Evolutionary conservation across 257 asterid genomes (phyloP), one percentile per base, ranked within the genome.

Genomic region (Capsicum chinense): DNA sequence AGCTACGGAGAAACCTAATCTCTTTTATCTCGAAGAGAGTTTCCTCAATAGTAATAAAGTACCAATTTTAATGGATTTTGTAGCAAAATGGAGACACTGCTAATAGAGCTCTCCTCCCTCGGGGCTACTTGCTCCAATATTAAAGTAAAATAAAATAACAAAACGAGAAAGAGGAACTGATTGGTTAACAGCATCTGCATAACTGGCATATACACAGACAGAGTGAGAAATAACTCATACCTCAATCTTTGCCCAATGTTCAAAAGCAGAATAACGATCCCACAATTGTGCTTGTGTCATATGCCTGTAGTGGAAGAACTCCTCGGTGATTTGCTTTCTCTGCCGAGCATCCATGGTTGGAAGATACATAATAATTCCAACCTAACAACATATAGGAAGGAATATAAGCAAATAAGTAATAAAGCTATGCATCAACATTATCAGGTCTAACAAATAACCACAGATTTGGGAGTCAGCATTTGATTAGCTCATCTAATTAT

Each of bases 221-320:
- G 62, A 11, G 62, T 26, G 48, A 76, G 11, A 73, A 52, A 76
- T 52, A 76, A 52, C 15, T 7, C 54, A 84, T 89, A 94, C 99
- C 99, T 97, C 98, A 84, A 97, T 93, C 89, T 97, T 97, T 80
- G 99, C 98, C 98, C 99, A 97, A 76, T 95, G 98, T 81, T 95
- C 99, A 86, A 91, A 97, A 80, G 97, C 98, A 71, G 95, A 89
- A 86, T 86, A 97, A 67, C 83, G 90, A 79, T 92, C 98, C 98
- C 99, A 97, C 89, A 97, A 89, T 17, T 83, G 88, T 64, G 81
- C 87, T 83, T 89, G 95, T 17, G 98, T 82, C 90, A 97, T 87
- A 80, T 69, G 90, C 84, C 97, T 90, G 88, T 94, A 97, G 90
- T 93, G 97, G 89, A 97, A 97, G 85, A 97, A 97, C 71, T 93